phyloP scores from a whole-genome alignment of 179 eudicot species.

The Patellifolia procumbens region DNA sequence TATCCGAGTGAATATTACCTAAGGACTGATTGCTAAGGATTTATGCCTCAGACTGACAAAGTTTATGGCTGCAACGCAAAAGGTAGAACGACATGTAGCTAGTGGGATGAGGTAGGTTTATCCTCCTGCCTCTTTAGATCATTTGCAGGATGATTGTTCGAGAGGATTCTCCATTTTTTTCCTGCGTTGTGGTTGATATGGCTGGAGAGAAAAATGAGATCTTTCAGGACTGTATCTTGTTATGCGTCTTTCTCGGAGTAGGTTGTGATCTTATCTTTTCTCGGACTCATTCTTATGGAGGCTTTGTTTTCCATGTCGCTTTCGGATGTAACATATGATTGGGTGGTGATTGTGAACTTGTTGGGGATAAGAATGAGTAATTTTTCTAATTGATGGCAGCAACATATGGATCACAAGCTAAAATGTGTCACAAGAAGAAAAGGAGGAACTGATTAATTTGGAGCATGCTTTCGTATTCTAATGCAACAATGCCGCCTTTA shows the following conservation, averaged over 20 bases:
- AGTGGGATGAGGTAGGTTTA: neutral
- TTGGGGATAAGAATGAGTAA: neutral
- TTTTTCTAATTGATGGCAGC: neutral
- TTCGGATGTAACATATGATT: neutral
- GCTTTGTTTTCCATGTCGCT: neutral
- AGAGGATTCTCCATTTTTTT: neutral
- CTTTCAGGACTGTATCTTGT: neutral
- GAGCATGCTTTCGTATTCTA: neutral
- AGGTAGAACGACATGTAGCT: neutral
- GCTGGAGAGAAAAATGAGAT: neutral
- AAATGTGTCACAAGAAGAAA: neutral
- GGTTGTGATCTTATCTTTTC: neutral
- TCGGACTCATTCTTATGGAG: neutral
- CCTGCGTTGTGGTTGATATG: neutral
- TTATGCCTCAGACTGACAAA: neutral
- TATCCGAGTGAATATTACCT: neutral
- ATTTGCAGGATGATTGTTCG: neutral
- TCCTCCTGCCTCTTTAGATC: neutral
- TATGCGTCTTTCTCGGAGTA: neutral
- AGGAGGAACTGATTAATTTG: neutral
- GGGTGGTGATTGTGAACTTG: neutral
- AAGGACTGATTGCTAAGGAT: neutral
- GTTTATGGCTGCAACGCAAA: neutral
- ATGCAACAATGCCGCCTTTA: neutral
- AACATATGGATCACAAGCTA: neutral